Conservation (phyloP, 768 basidiomycete species). For the Tephrocybe sp. region DNA sequence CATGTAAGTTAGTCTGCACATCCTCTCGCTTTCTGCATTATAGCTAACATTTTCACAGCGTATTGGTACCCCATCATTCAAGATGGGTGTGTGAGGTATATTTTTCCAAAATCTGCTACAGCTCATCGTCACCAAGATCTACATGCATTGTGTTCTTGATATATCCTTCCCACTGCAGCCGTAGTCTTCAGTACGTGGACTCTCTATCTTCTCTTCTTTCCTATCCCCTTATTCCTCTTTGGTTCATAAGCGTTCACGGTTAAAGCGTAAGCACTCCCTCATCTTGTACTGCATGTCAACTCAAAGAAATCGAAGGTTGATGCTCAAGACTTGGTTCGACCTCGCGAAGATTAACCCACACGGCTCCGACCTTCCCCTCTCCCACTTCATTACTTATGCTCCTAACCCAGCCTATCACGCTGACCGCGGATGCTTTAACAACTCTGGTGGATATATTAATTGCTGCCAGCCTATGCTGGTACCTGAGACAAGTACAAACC, state of each 20-base stretch:
- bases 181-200: background rate
- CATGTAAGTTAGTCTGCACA: background rate
- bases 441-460: conserved; percentile 15
- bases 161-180: background rate
- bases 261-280: background rate
- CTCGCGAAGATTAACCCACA: background rate
- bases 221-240: background rate
- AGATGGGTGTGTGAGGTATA: background rate
- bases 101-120: background rate
- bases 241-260: background rate
- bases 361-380: background rate
- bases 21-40: background rate
- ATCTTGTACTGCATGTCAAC: background rate
- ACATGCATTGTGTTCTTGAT: too few species aligned
- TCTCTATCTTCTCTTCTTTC: background rate
- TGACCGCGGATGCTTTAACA: conserved; percentile 13
- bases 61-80: conserved; percentile 7
- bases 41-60: background rate
- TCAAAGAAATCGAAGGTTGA: background rate
- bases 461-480: conserved; percentile 12
- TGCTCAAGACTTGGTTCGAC: background rate
- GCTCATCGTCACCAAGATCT: background rate
- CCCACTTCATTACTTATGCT: background rate
- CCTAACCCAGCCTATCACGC: conserved; percentile 8
- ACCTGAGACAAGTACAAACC: conserved; percentile 12